These are phyloP conservation scores for Pyrenochaeta sp. DNA, from an alignment of 2,329 filamentous ascomycete species.

Conservation along the genomic window DNA sequence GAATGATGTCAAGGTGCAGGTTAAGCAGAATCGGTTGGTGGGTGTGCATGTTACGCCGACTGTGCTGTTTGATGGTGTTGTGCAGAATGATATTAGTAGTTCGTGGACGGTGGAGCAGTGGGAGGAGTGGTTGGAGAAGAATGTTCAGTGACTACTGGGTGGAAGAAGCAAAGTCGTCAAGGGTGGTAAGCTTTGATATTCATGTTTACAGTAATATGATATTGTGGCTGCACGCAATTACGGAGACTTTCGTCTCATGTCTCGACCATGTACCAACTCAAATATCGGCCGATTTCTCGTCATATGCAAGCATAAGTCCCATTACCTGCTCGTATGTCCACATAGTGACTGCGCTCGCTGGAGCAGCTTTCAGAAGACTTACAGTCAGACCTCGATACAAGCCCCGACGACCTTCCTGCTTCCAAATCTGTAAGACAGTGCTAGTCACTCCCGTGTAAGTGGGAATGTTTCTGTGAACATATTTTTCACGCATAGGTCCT, in stretches of 20 bases:
- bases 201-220: too few species aligned
- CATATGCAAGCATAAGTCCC: slow-evolving; percentile 59
- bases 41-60: slow-evolving; percentile 93
- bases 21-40: slow-evolving; percentile 79
- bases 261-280: neutral
- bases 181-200: neutral
- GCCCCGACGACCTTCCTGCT: slow-evolving; percentile 76
- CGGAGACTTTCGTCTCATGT: too few species aligned
- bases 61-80: slow-evolving; percentile 84
- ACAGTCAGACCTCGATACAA: slow-evolving; percentile 89
- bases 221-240: neutral
- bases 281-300: slow-evolving; percentile 13
- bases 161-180: neutral
- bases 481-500: slow-evolving; percentile 79
- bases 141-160: slow-evolving; percentile 59
- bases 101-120: slow-evolving; percentile 82
- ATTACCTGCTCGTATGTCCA: slow-evolving; percentile 90
- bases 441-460: slow-evolving; percentile 73
- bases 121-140: slow-evolving; percentile 80
- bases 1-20: slow-evolving; percentile 81
- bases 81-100: slow-evolving; percentile 79
- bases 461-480: slow-evolving; percentile 88
- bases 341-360: slow-evolving; percentile 90
- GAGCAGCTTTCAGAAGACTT: slow-evolving; percentile 90
- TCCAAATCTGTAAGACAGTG: slow-evolving; percentile 73